Evolutionary conservation across 306 rosid species (phyloP).

Genomic region (Acacia crassicarpa): DNA sequence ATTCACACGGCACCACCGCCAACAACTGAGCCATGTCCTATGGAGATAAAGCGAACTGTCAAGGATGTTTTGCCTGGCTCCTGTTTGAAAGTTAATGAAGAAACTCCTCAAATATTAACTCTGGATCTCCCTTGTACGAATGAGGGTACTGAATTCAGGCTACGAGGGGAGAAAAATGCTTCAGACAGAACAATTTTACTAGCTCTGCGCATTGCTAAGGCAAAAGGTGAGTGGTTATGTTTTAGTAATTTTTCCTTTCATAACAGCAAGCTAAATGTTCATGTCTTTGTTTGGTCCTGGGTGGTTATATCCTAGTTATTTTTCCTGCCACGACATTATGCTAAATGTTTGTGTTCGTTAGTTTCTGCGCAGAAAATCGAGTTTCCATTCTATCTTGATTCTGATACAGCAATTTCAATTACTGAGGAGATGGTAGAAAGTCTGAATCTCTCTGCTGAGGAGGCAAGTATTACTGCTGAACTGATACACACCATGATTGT

Average conservation of each 20-base stretch:
- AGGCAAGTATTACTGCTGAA: conserved; percentile 64
- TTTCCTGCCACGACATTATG: background rate
- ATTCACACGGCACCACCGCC: conserved; percentile 35
- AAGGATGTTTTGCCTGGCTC: conserved; percentile 44
- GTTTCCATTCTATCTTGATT: conserved; percentile 68
- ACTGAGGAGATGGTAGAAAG: conserved; percentile 94
- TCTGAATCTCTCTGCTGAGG: conserved; percentile 60
- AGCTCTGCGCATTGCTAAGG: conserved; percentile 55
- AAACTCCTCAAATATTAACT: conserved; percentile 40
- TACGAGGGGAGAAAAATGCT: conserved; percentile 62
- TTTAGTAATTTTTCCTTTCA: background rate
- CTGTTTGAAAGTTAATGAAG: conserved; percentile 33
- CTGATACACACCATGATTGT: conserved; percentile 57
- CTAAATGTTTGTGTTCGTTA: conserved; percentile 37
- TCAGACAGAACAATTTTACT: conserved; percentile 47
- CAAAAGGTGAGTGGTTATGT: conserved; percentile 52
- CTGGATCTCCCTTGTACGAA: conserved; percentile 49
- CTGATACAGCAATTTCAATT: conserved; percentile 76
- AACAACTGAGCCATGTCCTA: conserved; percentile 43
- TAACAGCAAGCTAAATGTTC: background rate
- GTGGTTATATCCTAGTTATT: no score
- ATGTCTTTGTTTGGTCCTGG: conserved; percentile 42
- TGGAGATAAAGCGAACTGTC: conserved; percentile 63
- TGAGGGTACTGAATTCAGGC: conserved; percentile 52
- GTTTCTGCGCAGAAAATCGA: conserved; percentile 76